Conservation (phyloP, 2,329 filamentous ascomycete genomes). For the Biscogniauxia marginata region DNA sequence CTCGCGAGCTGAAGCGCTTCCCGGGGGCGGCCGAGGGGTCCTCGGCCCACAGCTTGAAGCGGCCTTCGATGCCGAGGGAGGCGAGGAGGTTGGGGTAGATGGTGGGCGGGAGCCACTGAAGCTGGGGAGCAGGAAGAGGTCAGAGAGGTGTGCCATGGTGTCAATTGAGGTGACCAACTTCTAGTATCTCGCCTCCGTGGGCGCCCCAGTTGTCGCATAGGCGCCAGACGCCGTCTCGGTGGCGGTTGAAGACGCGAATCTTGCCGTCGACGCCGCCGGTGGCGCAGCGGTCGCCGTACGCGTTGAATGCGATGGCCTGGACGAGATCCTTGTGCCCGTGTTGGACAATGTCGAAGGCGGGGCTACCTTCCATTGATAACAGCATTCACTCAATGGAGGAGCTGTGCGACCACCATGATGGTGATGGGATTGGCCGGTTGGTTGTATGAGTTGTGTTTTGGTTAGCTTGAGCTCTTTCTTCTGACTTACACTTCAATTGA, state of each 20-base stretch:
- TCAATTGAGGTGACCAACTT: conserved; percentile 53
- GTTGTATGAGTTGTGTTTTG: background rate
- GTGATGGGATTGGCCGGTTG: conserved; percentile 9
- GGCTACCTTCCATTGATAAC: conserved; percentile 38
- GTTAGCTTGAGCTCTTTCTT: background rate
- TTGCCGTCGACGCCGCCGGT: conserved; percentile 90
- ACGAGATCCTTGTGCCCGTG: conserved; percentile 79
- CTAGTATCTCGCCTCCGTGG: conserved; percentile 85
- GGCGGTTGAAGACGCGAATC: conserved; percentile 85
- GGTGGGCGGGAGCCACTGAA: conserved; percentile 91
- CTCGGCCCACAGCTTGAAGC: conserved; percentile 90
- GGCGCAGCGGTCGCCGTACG: conserved; percentile 86
- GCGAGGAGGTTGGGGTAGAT: conserved; percentile 83
- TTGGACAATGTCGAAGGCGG: conserved; percentile 61
- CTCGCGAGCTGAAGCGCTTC: conserved; percentile 72
- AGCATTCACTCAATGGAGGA: conserved; percentile 20
- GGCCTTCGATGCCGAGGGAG: conserved; percentile 85
- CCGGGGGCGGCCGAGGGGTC: conserved; percentile 79
- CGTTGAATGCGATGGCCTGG: conserved; percentile 84
- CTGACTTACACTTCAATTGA: no score
- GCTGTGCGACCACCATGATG: conserved; percentile 23
- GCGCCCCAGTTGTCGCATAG: conserved; percentile 86
- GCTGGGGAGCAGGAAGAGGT: conserved; percentile 45
- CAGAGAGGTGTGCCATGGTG: background rate
- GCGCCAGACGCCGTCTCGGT: conserved; percentile 74